Base-by-base conservation (phyloP, 106 monocot species). In the Agapanthus africanus region DNA sequence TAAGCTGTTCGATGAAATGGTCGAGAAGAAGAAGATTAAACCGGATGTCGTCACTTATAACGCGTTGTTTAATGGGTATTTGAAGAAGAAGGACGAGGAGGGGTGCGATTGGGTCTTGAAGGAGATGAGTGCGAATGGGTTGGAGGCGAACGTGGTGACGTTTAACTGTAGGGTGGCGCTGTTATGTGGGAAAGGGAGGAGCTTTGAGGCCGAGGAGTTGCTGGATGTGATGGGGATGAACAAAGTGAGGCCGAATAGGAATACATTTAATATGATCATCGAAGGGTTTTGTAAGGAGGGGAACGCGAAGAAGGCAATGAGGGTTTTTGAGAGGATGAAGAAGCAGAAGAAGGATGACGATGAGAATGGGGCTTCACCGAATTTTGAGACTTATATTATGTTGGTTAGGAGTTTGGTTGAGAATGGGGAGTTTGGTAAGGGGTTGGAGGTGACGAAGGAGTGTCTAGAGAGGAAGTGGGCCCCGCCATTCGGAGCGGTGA, bases 261-360 rank as follows among this genome's bases (percentile, higher is more conserved):
- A 25, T n/a, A 85, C 66, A 64, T 90, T 80, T 65, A 85, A 81
- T 44, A 59, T 68, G 18, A 22, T 94, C 11, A 80, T 94, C 15
- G 60, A 50, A 23, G 90, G 80, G 11, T 85, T 80, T 56, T 85
- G 84, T 69, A 83, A 79, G 60, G 78, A 77, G 70, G 90, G 90
- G 9, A 49, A 90, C 21, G 56, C 76, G 14, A 40, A 30, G 32
- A 44, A 76, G 11, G 91, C 91, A 2, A 60, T 78, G 72, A 78
- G 32, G 42, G 71, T 82, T 46, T 88, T 78, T 67, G 63, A 76
- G 31, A 82, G 70, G 73, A 79, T 92, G 76, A 38, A 60, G 27
- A 73, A 23, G 6, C n/a, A n/a, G n/a, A 30, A 36, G 67, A 75
- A 75, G 64, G 68, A 40, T 52, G 57, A 16, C 7, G 39, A n/a